Base-by-base conservation (phyloP, 345 rosid genomes). In the Aegle marmelos region DNA sequence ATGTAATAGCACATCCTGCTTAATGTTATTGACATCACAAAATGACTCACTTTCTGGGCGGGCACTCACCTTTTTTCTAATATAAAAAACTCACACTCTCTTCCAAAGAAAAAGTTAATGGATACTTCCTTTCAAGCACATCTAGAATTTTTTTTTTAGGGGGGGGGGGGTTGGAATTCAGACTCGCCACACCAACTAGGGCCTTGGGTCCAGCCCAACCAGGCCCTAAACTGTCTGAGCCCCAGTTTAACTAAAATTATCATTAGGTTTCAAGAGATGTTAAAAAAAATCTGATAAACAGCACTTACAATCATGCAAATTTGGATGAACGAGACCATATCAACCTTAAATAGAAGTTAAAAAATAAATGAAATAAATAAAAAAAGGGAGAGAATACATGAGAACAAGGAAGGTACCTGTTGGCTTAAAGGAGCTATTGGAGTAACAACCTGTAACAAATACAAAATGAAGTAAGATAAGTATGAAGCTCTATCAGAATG, bases 361-460 rank as follows among this genome's bases (percentile, higher is more conserved):
- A 31, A 4, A 48, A 64, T 6, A 39, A 14, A 50, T 5, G 0
- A 50, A 11, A 16, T 4, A 50, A 50, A 45, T 9, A 48, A 19
- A 28, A 27, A 41, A 61, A 34, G 57, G 36, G 30, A 75, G 34
- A 66, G 33, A 65, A 77, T 4, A 60, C 19, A 66, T 27, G 30
- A 64, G 64, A 57, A 30, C 3, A 30, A 10, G 41, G 66, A 33
- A 72, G 58, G 62, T 86, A 96, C 99, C 98, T 96, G 98, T 82
- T 96, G 98, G 79, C 98, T 94, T 80, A 96, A 81, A 77, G 98
- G 99, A 72, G 99, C 98, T 71, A 96, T 97, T 2, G 98, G 99
- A 72, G 99, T 94, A 81, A 96, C 98, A 72, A 94, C 98, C 99
- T 94, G 93, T 82, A 79, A 66, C 69, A 72, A 63, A 1, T 36